These are phyloP conservation scores for Syncephalastrum sp. DNA, from an alignment of 371 early-diverging fungal genomes.

Conservation along the genomic window DNA sequence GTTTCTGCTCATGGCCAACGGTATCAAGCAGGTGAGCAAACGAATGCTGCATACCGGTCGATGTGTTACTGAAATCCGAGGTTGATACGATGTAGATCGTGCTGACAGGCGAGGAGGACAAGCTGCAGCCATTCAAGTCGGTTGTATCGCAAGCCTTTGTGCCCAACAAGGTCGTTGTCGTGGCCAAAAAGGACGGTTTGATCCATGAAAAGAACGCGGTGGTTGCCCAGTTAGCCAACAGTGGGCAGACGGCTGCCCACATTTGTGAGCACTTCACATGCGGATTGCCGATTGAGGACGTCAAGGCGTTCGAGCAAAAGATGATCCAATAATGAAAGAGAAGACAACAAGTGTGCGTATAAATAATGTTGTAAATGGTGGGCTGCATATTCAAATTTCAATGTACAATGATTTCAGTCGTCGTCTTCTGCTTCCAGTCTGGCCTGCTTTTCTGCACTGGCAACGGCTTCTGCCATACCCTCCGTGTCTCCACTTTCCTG, in stretches of 20 bases:
- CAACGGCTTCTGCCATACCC: slow-evolving; percentile 37
- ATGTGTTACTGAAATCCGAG: background rate
- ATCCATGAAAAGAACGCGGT: slow-evolving; percentile 26
- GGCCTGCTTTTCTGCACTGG: slow-evolving; percentile 40
- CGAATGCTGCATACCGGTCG: background rate
- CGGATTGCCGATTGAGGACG: slow-evolving; percentile 38
- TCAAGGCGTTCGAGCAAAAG: background rate
- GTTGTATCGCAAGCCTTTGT: slow-evolving; percentile 31
- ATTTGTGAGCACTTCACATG: slow-evolving; percentile 54
- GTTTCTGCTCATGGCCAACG: slow-evolving; percentile 35
- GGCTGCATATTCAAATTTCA: too few species aligned
- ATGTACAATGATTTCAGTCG: slow-evolving; percentile 1
- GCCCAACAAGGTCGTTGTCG: slow-evolving; percentile 38
- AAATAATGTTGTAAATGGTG: too few species aligned
- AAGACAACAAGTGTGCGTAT: too few species aligned
- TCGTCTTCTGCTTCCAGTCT: slow-evolving; percentile 30
- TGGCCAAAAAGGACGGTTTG: slow-evolving; percentile 26
- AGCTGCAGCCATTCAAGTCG: slow-evolving; percentile 21
- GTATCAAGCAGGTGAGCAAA: slow-evolving; percentile 41
- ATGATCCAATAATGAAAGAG: background rate
- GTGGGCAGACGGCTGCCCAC: slow-evolving; percentile 18
- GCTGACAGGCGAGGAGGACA: slow-evolving; percentile 23
- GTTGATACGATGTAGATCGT: slow-evolving; percentile 29
- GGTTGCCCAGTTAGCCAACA: slow-evolving; percentile 21
- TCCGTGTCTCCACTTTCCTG: slow-evolving; percentile 23